Base-by-base conservation (phyloP, 768 basidiomycete genomes). In the Gautieria morchelliformis region DNA sequence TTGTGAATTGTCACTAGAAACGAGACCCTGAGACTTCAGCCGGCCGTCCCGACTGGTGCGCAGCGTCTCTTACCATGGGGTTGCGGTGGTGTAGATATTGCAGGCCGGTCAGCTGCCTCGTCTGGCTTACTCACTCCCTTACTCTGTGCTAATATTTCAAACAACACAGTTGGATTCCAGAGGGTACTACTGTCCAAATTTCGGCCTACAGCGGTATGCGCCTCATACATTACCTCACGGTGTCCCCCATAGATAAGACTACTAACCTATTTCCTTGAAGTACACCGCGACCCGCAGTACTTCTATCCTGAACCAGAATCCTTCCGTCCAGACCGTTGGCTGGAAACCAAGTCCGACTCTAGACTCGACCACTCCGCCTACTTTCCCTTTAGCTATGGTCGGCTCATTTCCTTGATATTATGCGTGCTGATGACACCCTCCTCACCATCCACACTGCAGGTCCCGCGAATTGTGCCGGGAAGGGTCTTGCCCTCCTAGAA, bases 401-500 rank as follows among this genome's bases (percentile, higher is more conserved):
- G 8, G 41, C 20, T 37, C 14, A 9, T 37, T 37, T 37, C 35
- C 27, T 27, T 37, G 8, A 37, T 37, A 10, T 9, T 37, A 37
- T 37, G 27, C 27, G 27, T 27, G 27, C 40, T 8, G 8, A 42
- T 19, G 74, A 73, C n/a, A 76, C 75, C 59, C 66, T 75, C 27
- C 74, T 72, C n/a, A 76, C 75, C 59, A 66, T 75, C 27, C 74
- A 76, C 0, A 77, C 77, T 30, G 64, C 68, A 45, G 80, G 81
- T 0, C 78, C 78, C 12, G 70, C 73, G 14, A 78, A 78, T 61
- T 82, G 81, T 62, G 74, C 72, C 11, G 80, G 79, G 19, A 75
- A 73, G 63, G 71, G 74, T 65, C 65, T 78, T 22, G 77, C 76
- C 27, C 61, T 66, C 62, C 66, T 68, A 63, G 73, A 76, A 62